Base-by-base conservation (phyloP, 1,284 basidiomycete species). In the Erythrobasidium hasegawianum region DNA sequence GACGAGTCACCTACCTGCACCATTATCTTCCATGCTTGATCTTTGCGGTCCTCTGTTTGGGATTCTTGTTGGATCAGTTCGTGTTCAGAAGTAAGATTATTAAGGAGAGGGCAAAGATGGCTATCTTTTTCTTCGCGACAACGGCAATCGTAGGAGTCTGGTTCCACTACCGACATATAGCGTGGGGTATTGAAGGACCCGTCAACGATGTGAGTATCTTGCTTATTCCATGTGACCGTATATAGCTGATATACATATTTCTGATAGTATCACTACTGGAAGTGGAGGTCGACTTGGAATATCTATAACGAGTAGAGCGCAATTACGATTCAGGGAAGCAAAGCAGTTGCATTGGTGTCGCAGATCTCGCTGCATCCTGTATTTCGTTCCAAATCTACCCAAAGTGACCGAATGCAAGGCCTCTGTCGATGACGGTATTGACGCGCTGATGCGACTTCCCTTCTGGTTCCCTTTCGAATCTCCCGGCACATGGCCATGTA, bases 41-140 rank as follows among this genome's bases (percentile, higher is more conserved):
- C 81, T 98, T 98, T 80, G 85, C 93, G 2, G 90, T 97, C 52
- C 79, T 98, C 61, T 92, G 97, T 86, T 81, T 87, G 49, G 90
- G 86, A 0, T 91, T 97, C 76, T 76, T 97, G 54, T 81, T 96
- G 70, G 94, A 98, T 79, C 91, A 95, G 77, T 90, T 92, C 78
- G 79, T 96, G 72, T 94, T 97, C 79, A 83, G 84, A 2, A 85
- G 88, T 1, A 82, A 83, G 39, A 81, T 84, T 33, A 80, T 89
- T 59, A 81, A 83, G 0, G 79, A 80, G 7, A 78, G 79, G 45
- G 85, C 85, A 33, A 96, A 95, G 77, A 79, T 81, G 58, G 84
- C 88, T 58, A 81, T 81, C 58, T 98, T 97, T 75, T 83, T 82
- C 0, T 71, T 86, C 3, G 78, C 83, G 56, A 81, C 84, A 0